phyloP scores from a whole-genome alignment of 805 yeast genomes.

The Barnettozyma siamensis region DNA sequence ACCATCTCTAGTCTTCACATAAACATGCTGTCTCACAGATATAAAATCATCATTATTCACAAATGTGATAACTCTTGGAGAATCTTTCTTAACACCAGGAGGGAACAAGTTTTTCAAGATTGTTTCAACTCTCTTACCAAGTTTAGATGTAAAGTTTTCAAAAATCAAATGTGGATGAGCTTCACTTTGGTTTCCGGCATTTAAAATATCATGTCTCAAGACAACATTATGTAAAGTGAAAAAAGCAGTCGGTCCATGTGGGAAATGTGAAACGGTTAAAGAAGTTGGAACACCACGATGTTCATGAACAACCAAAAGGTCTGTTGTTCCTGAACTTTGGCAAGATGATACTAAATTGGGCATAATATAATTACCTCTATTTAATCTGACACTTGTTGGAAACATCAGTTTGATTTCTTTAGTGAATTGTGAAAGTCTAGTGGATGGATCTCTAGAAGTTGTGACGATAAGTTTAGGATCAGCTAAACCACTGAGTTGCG shows the following conservation, averaged over 20 bases:
- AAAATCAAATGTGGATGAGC: slow-evolving; percentile 91
- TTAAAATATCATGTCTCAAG: slow-evolving; percentile 83
- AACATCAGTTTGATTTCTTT: slow-evolving; percentile 87
- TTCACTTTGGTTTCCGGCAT: slow-evolving; percentile 84
- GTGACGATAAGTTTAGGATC: slow-evolving; percentile 93
- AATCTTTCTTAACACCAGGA: slow-evolving; percentile 90
- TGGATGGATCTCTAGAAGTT: slow-evolving; percentile 87
- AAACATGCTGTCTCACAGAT: slow-evolving; percentile 91
- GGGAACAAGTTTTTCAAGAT: slow-evolving; percentile 88
- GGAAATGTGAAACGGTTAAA: slow-evolving; percentile 87
- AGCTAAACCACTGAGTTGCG: slow-evolving; percentile 75
- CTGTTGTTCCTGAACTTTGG: slow-evolving; percentile 74
- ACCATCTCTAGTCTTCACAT: slow-evolving; percentile 79
- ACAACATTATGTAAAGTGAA: slow-evolving; percentile 94
- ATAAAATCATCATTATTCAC: slow-evolving; percentile 88
- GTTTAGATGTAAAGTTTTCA: slow-evolving; percentile 75
- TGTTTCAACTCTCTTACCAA: slow-evolving; percentile 78
- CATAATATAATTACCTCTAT: slow-evolving; percentile 89
- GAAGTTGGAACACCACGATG: slow-evolving; percentile 98
- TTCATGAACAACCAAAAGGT: slow-evolving; percentile 82
- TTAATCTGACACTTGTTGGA: slow-evolving; percentile 83
- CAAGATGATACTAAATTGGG: slow-evolving; percentile 82
- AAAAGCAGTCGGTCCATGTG: slow-evolving; percentile 95
- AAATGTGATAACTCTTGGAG: slow-evolving; percentile 89
- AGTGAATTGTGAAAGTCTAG: slow-evolving; percentile 82